Conservation (phyloP, 768 basidiomycete genomes). For the Gloeostereum incarnatum region DNA sequence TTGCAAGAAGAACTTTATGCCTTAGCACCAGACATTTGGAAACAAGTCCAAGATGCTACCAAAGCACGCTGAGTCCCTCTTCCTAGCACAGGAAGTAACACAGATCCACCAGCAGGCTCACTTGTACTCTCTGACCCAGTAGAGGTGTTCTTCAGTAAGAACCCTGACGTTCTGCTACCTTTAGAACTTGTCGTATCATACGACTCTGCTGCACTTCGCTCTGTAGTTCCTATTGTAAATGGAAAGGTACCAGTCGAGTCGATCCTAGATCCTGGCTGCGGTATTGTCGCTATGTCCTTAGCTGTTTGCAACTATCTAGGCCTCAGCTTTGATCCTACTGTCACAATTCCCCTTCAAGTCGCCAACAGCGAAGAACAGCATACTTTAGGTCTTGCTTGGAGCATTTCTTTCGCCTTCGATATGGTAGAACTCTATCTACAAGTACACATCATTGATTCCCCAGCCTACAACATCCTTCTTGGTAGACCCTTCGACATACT, state of each 20-base stretch:
- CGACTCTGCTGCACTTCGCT: constrained; percentile 9
- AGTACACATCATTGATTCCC: constrained; percentile 14
- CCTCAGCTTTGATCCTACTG: constrained; percentile 11
- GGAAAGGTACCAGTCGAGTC: constrained; percentile 5
- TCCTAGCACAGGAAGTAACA: not conserved
- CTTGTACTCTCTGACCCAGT: not conserved
- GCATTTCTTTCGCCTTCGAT: constrained; percentile 15
- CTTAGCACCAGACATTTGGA: not conserved
- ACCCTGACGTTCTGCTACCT: constrained; percentile 1
- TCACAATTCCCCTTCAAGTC: constrained; percentile 13
- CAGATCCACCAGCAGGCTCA: not conserved
- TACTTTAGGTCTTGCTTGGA: constrained; percentile 14
- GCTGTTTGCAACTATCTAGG: constrained; percentile 7
- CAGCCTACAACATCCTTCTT: constrained; percentile 17
- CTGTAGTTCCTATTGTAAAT: constrained; percentile 8
- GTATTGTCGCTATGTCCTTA: constrained; percentile 15
- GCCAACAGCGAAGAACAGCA: constrained; percentile 13
- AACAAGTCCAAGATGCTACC: not conserved
- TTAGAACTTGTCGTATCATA: constrained; percentile 5
- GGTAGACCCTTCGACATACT: constrained; percentile 16
- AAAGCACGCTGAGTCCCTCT: not conserved
- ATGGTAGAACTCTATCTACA: constrained; percentile 14
- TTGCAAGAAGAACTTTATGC: no score
- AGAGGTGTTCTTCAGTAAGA: not conserved
- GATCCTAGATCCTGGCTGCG: constrained; percentile 13